Base-by-base conservation (phyloP, 345 rosid species). In the Anacardium occidentale region DNA sequence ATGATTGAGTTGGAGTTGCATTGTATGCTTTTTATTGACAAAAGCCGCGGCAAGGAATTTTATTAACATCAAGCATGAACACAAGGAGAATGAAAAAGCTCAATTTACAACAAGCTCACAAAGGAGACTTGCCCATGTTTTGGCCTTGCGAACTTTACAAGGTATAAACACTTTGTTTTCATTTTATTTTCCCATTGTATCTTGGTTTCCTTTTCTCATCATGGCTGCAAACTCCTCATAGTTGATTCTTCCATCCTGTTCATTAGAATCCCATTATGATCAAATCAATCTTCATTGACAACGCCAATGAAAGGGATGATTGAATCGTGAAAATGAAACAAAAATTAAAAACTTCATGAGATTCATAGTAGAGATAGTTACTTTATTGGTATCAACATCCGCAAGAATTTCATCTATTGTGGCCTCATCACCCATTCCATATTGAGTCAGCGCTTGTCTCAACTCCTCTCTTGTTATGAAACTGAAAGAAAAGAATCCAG, bases 391-490 rank as follows among this genome's bases (percentile, higher is more conserved):
- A 69, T 95, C 97, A 24, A 92, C 99, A 79, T 95, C 98, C 25
- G 86, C 79, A 51, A 95, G 75, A 75, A 92, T 80, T 82, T 95
- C 92, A 75, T 87, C 84, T 74, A 90, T 81, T 25, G 87, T 92
- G 2, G 87, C 90, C 57, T 92, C 97, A 72, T 91, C 96, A 29
- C 94, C 92, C 87, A 87, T 86, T 15, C 96, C 87, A 34, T 89
- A 84, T 70, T 89, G 60, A 11, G 85, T 78, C 92, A 95, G 84
- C 0, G 94, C 88, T 9, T 83, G 82, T 77, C 87, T 88, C 15
- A 95, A 78, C 77, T 95, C 99, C 45, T 95, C 99, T 70, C 96
- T 89, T 45, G 99, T 88, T 76, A 95, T 90, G 66, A 79, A 87
- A 72, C 98, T 92, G 69, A 3, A 20, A 5, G 55, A 50, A 34